These are phyloP conservation scores for Atkinsonella texensis DNA, from an alignment of 2,329 filamentous ascomycete species.

Conservation along the genomic window DNA sequence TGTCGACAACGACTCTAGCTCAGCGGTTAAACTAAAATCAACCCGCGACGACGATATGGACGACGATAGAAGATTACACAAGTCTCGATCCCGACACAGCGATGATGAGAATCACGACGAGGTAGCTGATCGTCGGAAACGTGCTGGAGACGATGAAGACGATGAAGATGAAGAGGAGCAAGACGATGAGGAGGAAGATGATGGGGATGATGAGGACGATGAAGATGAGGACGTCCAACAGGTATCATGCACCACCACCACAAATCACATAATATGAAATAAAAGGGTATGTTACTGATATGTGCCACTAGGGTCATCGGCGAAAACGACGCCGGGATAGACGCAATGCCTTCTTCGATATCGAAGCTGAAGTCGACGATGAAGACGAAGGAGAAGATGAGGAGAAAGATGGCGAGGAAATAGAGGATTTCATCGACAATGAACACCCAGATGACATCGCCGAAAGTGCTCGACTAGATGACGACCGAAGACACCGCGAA, in stretches of 20 bases:
- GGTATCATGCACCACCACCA: conserved; percentile 18
- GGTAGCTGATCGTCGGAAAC: conserved; percentile 8
- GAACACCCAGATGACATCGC: conserved; percentile 83
- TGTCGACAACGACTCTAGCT: conserved; percentile 28
- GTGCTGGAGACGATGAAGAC: conserved; percentile 18
- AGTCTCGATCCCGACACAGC: conserved; percentile 13
- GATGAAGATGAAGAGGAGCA: conserved; percentile 22
- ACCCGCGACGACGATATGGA: conserved; percentile 15
- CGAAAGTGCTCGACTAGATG: conserved; percentile 67
- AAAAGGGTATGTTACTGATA: background rate
- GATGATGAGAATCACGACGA: conserved; percentile 32
- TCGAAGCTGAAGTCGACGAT: conserved; percentile 95
- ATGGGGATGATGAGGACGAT: conserved; percentile 47
- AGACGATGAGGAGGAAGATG: conserved; percentile 30
- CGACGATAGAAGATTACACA: conserved; percentile 23
- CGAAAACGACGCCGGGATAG: conserved; percentile 70
- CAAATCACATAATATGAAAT: background rate
- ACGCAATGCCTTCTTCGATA: conserved; percentile 86
- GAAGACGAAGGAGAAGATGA: conserved; percentile 82
- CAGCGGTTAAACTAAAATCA: conserved; percentile 19
- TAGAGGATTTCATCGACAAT: conserved; percentile 76
- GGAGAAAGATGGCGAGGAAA: conserved; percentile 75
- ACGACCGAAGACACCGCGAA: conserved; percentile 87
- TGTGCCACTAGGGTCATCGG: conserved; percentile 43
- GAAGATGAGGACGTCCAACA: conserved; percentile 60